phyloP scores from a whole-genome alignment of 306 rosid species.

The Herpetospermum pedunculosum region DNA sequence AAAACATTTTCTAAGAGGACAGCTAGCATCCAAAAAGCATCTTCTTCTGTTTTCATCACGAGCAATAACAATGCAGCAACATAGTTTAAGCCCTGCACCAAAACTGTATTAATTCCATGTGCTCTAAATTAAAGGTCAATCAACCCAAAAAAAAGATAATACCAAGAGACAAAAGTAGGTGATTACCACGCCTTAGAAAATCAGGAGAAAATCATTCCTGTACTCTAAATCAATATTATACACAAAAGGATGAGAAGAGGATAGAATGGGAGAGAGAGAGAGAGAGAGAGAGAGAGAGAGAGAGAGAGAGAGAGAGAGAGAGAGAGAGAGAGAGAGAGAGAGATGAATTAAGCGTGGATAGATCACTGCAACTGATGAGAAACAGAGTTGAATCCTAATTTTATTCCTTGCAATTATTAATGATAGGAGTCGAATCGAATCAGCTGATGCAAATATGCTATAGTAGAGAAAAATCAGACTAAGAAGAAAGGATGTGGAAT shows the following conservation, averaged over 20 bases:
- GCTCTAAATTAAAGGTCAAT: background rate
- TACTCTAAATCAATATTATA: background rate
- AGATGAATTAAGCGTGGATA: background rate
- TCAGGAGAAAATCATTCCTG: too few relatives aligned
- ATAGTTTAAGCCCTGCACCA: constrained; percentile 83
- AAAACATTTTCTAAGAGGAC: constrained; percentile 88
- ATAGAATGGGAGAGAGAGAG: background rate
- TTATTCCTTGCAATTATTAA: background rate
- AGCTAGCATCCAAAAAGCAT: constrained; percentile 99
- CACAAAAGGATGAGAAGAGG: background rate
- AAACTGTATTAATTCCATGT: background rate
- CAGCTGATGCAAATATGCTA: background rate
- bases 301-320: background rate
- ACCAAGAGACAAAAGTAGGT: background rate
- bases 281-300: background rate
- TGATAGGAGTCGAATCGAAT: background rate
- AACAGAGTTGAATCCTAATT: background rate
- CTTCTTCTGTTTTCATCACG: constrained; percentile 98
- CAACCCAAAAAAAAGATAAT: constrained; percentile 7
- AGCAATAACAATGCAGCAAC: constrained; percentile 92
- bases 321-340: background rate
- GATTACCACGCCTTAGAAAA: too few relatives aligned
- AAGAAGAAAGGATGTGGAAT: background rate
- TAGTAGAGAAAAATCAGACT: background rate
- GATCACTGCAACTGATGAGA: background rate